Evolutionary conservation across 2,329 filamentous ascomycete genomes (phyloP), one percentile per base, ranked within the genome.

Genomic region (Microdochium trichocladiopsis): DNA sequence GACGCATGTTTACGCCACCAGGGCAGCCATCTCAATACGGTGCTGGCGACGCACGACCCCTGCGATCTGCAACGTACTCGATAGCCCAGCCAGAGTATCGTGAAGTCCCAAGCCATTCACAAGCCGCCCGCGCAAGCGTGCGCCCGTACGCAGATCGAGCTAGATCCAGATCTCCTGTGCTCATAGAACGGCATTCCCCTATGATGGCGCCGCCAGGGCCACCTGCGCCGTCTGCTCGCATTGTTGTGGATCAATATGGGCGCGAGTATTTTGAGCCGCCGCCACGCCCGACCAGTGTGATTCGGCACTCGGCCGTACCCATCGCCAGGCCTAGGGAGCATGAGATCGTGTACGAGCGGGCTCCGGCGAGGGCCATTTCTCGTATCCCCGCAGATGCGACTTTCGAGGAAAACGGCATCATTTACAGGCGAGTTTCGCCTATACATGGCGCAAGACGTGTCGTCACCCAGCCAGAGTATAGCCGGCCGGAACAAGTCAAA

Each of bases 241-340:
- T 96, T 56, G 77, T 95, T 31, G 76, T 95, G 51, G 92, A 96
- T 69, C 83, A 88, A 56, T 89, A 85, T 67, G 91, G 91, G 41
- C 88, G 89, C 65, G 84, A 90, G 64, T 96, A 92, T 70, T 67
- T 78, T 54, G 81, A 85, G 59, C 79, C 82, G 24, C 60, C 70
- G 10, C 74, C 73, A 48, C 59, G 66, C 23, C 59, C 74, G 22
- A 56, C 73, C 18, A 56, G 65, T 28, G 53, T 72, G 25, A 60
- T 69, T 18, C 69, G 78, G 50, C 76, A 75, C 49, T 82, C 79
- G n/a, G 72, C 76, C 24, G 77, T 78, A 12, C 75, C 77, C 36
- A 68, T 72, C 16, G 52, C 58, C 48, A 59, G 62, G 53, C 63
- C 66, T 22, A 67, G 73, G 16, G 81, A 84, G 25, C 70, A 75